phyloP scores from a whole-genome alignment of 495 filamentous ascomycete species.

The Glarea lozoyensis region DNA sequence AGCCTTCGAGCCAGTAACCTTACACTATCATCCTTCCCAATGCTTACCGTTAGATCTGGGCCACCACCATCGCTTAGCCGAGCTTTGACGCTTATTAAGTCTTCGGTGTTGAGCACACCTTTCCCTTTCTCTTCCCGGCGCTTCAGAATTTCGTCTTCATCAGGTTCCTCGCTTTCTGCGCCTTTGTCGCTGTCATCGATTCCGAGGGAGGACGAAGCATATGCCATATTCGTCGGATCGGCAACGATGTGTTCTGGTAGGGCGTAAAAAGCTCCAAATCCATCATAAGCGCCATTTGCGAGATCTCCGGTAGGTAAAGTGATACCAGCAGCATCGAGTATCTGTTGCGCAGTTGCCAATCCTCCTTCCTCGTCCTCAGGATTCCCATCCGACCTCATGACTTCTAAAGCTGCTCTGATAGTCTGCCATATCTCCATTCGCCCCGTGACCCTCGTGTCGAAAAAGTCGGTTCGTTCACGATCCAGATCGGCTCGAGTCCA shows the following conservation, averaged over 20 bases:
- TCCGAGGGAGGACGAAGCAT: slow-evolving; percentile 25
- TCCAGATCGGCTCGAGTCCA: slow-evolving; percentile 38
- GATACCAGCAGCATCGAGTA: slow-evolving; percentile 67
- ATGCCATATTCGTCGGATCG: slow-evolving; percentile 61
- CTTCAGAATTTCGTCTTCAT: slow-evolving; percentile 13
- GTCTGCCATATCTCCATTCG: slow-evolving; percentile 71
- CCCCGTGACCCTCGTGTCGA: slow-evolving; percentile 75
- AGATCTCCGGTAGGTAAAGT: slow-evolving; percentile 71
- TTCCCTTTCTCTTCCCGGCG: slow-evolving; percentile 62
- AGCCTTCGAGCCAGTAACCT: slow-evolving; percentile 52
- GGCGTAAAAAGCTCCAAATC: slow-evolving; percentile 64
- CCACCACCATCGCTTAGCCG: slow-evolving; percentile 57
- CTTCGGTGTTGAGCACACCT: slow-evolving; percentile 22
- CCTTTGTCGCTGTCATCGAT: slow-evolving; percentile 27
- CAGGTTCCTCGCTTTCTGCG: slow-evolving; percentile 5
- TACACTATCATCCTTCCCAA: slow-evolving; percentile 55
- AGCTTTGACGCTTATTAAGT: slow-evolving; percentile 45
- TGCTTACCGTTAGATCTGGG: slow-evolving; percentile 45
- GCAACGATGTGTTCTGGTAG: slow-evolving; percentile 67
- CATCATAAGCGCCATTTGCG: slow-evolving; percentile 69
- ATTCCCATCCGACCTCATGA: slow-evolving; percentile 47
- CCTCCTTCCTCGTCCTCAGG: slow-evolving; percentile 21
- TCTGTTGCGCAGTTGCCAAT: slow-evolving; percentile 67
- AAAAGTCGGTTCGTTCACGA: slow-evolving; percentile 56
- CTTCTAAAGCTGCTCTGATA: slow-evolving; percentile 52